A percentile compares a stretch with the other conserved stretches of the same genome.
Conservation (phyloP, 2,329 filamentous ascomycete genomes). For the Polytolypa hystricis region DNA sequence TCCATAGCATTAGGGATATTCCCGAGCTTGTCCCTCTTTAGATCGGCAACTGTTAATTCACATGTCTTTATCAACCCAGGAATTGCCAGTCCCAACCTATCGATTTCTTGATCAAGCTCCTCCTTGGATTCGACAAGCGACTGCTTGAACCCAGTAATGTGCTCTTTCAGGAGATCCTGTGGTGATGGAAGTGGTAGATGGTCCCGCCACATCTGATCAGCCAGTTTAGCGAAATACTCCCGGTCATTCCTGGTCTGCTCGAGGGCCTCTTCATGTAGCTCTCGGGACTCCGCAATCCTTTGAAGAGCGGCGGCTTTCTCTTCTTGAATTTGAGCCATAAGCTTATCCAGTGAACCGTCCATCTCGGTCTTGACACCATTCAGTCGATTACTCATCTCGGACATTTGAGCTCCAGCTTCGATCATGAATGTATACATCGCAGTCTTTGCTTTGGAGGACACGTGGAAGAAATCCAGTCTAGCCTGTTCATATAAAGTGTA, state of each 20-base stretch:
- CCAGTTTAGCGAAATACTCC: not conserved
- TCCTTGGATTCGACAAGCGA: constrained; percentile 1
- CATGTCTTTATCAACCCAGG: not conserved
- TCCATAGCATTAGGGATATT: not conserved
- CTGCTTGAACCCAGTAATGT: constrained; percentile 1
- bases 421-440: not conserved
- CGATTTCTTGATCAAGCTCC: constrained; percentile 1
- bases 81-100: not conserved
- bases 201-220: not conserved
- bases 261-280: not conserved
- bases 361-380: too few species aligned
- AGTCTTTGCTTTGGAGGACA: not conserved
- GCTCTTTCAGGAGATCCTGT: not conserved
- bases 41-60: not conserved
- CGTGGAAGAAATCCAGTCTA: not conserved
- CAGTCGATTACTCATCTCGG: too few species aligned
- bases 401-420: not conserved
- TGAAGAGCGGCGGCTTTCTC: not conserved
- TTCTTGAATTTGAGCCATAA: too few species aligned
- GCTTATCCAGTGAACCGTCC: too few species aligned
- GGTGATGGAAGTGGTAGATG: not conserved
- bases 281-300: not conserved
- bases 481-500: not conserved
- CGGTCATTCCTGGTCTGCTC: not conserved
- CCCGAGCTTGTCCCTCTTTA: not conserved